Base-by-base conservation (phyloP, 768 basidiomycete species). In the Lentinula sp. region DNA sequence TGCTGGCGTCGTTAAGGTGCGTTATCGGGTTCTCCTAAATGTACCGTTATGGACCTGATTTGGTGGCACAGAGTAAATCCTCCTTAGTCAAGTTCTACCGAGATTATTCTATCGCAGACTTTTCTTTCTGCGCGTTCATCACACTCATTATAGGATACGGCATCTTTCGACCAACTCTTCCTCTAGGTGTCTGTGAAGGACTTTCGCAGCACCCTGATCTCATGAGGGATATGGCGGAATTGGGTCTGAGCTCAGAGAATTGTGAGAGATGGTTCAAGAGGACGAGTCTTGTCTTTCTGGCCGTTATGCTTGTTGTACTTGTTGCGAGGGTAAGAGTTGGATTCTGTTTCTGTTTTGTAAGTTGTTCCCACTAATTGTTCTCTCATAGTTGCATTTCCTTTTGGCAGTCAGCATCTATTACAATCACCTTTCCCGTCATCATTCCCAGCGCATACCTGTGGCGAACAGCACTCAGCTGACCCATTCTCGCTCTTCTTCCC, bases 211-310 rank as follows among this genome's bases (percentile, higher is more conserved):
- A 91, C 59, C 86, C 89, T 16, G 89, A 91, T 68, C 75, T 92
- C 45, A 80, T 91, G 73, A 83, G 84, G 8, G 84, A 84, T 65
- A 72, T 90, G 73, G 77, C 81, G 54, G 87, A 89, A 68, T 80
- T 88, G 67, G 90, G 89, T 0, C 76, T 92, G 66, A 88, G 80
- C 66, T 72, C 89, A 46, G 90, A 92, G 72, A 90, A 91, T 64
- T 93, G 91, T 69, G 91, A 93, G 68, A 79, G 81, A 61, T 90
- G 87, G 87, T 79, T 91, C 51, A 88, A 87, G 69, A 79, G 84
- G 43, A 87, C 82, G 7, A 78, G 86, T 35, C 69, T 88, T 61
- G 85, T 76, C 0, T 77, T 83, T 37, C 74, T 90, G 52, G 83
- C 78, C 1, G 69, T 84, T 48, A 80, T 88, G 73, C 76, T 84